phyloP scores from a whole-genome alignment of 345 rosid species.

The Excoecaria cochinchinensis region DNA sequence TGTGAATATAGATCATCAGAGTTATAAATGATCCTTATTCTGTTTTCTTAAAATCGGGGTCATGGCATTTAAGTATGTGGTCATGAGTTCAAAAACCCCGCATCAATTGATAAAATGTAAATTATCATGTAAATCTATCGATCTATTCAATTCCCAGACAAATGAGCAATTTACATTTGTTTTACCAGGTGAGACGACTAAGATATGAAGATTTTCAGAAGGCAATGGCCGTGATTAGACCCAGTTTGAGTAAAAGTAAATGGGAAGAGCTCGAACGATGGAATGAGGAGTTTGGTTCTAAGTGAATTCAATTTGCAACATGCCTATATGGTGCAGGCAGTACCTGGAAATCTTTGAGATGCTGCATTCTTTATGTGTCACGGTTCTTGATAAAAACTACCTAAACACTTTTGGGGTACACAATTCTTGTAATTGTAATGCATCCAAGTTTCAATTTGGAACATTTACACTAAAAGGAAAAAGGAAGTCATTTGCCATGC shows the following conservation, averaged over 20 bases:
- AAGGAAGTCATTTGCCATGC: no score
- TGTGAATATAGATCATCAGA: neutral
- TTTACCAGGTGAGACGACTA: constrained; percentile 69
- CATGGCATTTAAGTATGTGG: neutral
- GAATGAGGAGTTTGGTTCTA: constrained; percentile 85
- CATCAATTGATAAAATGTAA: neutral
- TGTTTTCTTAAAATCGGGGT: neutral
- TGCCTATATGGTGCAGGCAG: no score
- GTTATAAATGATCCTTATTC: neutral
- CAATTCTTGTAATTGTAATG: no score
- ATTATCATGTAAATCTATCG: neutral
- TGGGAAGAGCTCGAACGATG: constrained; percentile 92
- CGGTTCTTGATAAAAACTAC: no score
- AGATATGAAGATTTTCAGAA: constrained; percentile 69
- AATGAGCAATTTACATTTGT: neutral
- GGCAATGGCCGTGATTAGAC: constrained; percentile 86
- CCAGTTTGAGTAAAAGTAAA: constrained; percentile 83
- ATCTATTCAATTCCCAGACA: neutral
- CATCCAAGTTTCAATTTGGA: no score
- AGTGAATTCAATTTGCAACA: neutral
- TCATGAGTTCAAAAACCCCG: neutral
- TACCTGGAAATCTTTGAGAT: no score
- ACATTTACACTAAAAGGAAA: no score
- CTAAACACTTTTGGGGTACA: no score
- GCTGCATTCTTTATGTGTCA: no score